phyloP scores from a whole-genome alignment of 768 basidiomycete species.

The Pleurotus pulmonarius region DNA sequence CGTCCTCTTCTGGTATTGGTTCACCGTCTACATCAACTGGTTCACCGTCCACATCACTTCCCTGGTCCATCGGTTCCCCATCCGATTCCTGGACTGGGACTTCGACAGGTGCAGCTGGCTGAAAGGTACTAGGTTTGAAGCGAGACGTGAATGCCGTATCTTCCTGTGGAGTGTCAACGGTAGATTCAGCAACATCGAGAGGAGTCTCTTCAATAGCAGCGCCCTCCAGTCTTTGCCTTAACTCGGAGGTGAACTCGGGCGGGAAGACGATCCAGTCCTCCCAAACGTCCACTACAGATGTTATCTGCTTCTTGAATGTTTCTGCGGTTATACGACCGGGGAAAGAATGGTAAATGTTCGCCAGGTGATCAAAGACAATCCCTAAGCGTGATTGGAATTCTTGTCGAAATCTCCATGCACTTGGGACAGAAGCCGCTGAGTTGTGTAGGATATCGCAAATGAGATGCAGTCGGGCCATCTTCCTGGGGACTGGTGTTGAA shows the following conservation, averaged over 20 bases:
- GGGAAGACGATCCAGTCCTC: constrained; percentile 98
- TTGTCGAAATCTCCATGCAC: constrained; percentile 96
- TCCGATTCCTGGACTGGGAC: constrained; percentile 25
- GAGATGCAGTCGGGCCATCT: constrained; percentile 90
- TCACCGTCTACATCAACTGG: constrained; percentile 35
- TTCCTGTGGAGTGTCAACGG: constrained; percentile 15
- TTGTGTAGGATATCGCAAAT: constrained; percentile 99
- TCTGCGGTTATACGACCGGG: constrained; percentile 96
- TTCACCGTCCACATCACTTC: constrained; percentile 30
- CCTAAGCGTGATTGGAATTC: constrained; percentile 90
- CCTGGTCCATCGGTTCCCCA: constrained; percentile 35
- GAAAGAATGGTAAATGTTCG: constrained; percentile 92
- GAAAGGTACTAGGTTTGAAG: constrained; percentile 79
- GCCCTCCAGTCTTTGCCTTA: constrained; percentile 76
- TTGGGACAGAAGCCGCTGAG: constrained; percentile 88
- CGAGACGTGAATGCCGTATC: constrained; percentile 44
- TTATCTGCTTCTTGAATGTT: constrained; percentile 91
- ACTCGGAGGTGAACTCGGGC: constrained; percentile 75
- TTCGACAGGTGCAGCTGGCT: constrained; percentile 51
- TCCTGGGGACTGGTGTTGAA: constrained; percentile 94
- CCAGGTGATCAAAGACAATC: constrained; percentile 94
- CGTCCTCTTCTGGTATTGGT: constrained; percentile 25
- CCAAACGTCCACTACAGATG: constrained; percentile 89
- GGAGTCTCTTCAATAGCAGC: constrained; percentile 24
- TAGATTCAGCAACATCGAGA: constrained; percentile 21